Evolutionary conservation across 768 basidiomycete genomes (phyloP).

Genomic region (Lentinula sp.): DNA sequence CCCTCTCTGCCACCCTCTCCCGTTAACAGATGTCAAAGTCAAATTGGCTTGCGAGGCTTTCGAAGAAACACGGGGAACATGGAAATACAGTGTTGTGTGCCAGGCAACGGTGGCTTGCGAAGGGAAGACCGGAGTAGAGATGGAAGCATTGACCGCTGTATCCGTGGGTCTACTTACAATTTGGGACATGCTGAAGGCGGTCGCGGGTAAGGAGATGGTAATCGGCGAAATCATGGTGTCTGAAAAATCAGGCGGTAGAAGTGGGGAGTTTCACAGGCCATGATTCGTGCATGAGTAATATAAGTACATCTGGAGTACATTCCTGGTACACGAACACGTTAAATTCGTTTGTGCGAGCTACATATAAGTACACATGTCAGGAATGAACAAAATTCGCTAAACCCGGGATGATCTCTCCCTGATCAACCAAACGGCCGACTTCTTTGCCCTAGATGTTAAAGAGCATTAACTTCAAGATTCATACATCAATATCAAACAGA

Average conservation of each 20-base stretch:
- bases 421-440: constrained; percentile 36
- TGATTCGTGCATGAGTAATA: background rate
- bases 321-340: background rate
- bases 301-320: background rate
- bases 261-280: constrained; percentile 57
- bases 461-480: constrained; percentile 1
- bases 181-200: constrained; percentile 93
- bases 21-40: constrained; percentile 66
- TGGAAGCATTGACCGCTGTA: constrained; percentile 90
- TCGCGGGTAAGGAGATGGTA: constrained; percentile 83
- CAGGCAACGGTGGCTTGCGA: constrained; percentile 66
- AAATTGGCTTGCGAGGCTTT: constrained; percentile 42
- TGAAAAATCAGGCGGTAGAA: constrained; percentile 68
- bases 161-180: constrained; percentile 73
- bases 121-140: constrained; percentile 85
- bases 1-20: constrained; percentile 83
- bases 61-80: background rate
- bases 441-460: constrained; percentile 26
- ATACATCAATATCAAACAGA: constrained; percentile 4
- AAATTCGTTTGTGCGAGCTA: background rate
- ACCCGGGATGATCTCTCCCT: constrained; percentile 23
- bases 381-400: constrained; percentile 1
- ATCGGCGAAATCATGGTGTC: constrained; percentile 64
- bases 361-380: background rate
- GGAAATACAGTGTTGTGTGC: constrained; percentile 51